Evolutionary conservation across 805 yeast genomes (phyloP), one percentile per base, ranked within the genome.

Genomic region (Lipomyces lipofer): DNA sequence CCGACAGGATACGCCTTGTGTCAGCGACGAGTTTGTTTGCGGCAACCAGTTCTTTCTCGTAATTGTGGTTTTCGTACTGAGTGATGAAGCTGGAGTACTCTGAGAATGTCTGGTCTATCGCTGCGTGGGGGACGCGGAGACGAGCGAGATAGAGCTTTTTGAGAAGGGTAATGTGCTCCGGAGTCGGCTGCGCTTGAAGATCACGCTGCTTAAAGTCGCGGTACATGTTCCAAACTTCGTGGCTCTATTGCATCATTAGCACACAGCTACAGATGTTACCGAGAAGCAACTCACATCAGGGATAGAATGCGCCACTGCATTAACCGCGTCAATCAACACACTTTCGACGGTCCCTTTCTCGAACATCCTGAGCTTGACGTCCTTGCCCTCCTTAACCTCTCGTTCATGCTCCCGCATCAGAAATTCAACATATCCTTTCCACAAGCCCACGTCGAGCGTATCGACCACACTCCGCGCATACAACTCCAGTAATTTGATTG

Each of bases 71-170:
- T 25, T 47, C 51, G 40, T 62, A 47, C 12, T 36, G 30, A 12
- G 69, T 59, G 27, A 68, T 58, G 46, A 67, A 66, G 2, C 64
- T 33, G 5, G 71, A 67, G 49, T 49, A 67, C 3, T 54, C 57
- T 7, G 63, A 35, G 51, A 68, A 68, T 1, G 71, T 68, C 6
- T 56, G 51, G 10, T 59, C 63, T 9, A 68, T 30, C 9, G 54
- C 36, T 2, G 49, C 35, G 44, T 68, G 71, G 0, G 69, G 68
- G 9, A 63, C 48, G 21, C 47, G 29, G 27, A 68, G 58, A 9
- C 70, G 59, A 2, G 65, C 53, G 8, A 53, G 53, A 42, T 63
- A 65, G 22, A 49, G 39, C 3, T 52, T 40, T 28, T 56, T 51
- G 29, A 56, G 28, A 17, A 50, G 50, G 4, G 49, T 39, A 7